Percentiles rank a stretch among this genome's conserved stretches.
Conservation (phyloP, 202 grass and related monocot genomes). For the Dendrocalamus latiflorus region DNA sequence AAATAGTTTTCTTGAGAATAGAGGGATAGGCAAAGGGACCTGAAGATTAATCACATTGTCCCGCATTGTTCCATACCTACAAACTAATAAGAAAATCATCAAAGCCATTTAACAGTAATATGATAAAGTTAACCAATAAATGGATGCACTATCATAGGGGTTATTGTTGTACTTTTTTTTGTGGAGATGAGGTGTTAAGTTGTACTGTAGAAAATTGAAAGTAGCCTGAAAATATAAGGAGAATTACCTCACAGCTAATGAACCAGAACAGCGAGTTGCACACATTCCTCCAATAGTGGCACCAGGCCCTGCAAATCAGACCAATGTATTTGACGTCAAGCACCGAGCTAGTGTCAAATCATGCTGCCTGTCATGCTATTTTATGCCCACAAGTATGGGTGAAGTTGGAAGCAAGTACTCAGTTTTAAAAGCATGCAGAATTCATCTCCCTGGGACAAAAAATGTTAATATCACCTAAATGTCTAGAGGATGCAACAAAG, state of each 20-base stretch:
- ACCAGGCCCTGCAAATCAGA: constrained; percentile 78
- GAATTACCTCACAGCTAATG: constrained; percentile 96
- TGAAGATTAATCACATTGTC: constrained; percentile 95
- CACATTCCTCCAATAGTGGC: constrained; percentile 99
- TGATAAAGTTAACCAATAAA: constrained; percentile 11
- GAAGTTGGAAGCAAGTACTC: background rate
- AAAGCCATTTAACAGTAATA: constrained; percentile 38
- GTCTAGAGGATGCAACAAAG: background rate
- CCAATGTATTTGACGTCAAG: constrained; percentile 8
- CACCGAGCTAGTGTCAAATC: background rate
- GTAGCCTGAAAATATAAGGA: constrained; percentile 24
- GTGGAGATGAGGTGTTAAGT: background rate
- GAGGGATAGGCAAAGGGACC: constrained; percentile 32
- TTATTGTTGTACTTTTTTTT: background rate
- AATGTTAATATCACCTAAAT: background rate
- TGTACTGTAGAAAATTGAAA: constrained; percentile 25
- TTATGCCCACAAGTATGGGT: background rate
- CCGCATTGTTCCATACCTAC: constrained; percentile 98
- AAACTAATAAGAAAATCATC: constrained; percentile 72
- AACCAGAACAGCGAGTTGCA: constrained; percentile 94
- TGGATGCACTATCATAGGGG: background rate
- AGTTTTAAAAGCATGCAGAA: constrained; percentile 4
- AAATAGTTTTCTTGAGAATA: constrained; percentile 15
- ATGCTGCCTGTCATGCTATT: background rate
- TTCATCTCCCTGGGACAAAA: background rate